Evolutionary conservation across 2,329 filamentous ascomycete species (phyloP), one percentile per base, ranked within the genome.

Genomic region (Thielaviopsis punctulata): DNA sequence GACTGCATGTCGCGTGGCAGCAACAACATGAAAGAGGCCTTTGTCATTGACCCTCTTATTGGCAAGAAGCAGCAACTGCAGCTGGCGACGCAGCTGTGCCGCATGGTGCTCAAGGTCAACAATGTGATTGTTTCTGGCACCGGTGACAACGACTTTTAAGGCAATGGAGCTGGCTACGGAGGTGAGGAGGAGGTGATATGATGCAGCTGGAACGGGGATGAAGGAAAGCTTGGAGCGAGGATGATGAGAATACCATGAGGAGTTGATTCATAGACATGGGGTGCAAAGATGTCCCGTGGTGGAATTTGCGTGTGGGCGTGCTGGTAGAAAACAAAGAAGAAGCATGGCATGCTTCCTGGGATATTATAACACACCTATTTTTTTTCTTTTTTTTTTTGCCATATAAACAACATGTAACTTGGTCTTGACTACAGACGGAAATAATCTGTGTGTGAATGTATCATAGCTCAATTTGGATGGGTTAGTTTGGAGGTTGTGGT

Each of bases 21-120:
- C 72, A 96, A 95, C 69, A 82, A 96, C 69, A 98, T 98, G 92
- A 89, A 84, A 72, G 82, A 95, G 60, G 86, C 92, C 59, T 98
- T 98, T 68, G 92, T 95, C 59, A 96, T 98, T 64, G 92, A 98
- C 65, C 93, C 92, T 51, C 73, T 98, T 63, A 98, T 98, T 65
- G 92, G 92, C 61, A 98, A 98, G 78, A 85, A 86, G 69, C 89
- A 95, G 72, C 92, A 98, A 70, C 77, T 98, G 56, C 80, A 95
- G 71, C 77, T 98, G 58, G 92, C 92, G 27, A 98, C 93, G 50
- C 92, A 98, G 72, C 73, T 98, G 59, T 96, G 92, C 73, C 82
- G 92, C 59, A 96, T 98, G 90, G 89, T 95, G 59, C 76, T 95
- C 60, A 95, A 95, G 80, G 80, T 89, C 65, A 95, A 95, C 74